Conservation (phyloP, 2,329 filamentous ascomycete species). For the Setomelanomma holmii region DNA sequence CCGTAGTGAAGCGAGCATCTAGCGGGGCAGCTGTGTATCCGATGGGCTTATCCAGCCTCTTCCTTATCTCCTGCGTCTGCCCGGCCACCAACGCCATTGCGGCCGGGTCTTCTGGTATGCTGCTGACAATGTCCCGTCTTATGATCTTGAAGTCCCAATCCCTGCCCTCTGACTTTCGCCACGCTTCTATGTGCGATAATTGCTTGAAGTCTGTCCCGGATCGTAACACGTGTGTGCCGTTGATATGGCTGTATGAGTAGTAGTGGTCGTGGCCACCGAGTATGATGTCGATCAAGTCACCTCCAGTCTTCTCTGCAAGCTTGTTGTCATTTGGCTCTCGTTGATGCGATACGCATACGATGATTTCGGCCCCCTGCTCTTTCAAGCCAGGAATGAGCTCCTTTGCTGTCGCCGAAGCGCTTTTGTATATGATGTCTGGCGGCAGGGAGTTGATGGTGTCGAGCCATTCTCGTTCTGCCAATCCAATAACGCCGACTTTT, state of each 20-base stretch:
- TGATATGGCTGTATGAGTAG: slow-evolving; percentile 79
- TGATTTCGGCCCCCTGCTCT: slow-evolving; percentile 78
- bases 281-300: slow-evolving; percentile 81
- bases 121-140: slow-evolving; percentile 74
- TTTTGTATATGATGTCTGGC: slow-evolving; percentile 81
- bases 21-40: slow-evolving; percentile 81
- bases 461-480: slow-evolving; percentile 88
- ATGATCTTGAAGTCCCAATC: slow-evolving; percentile 82
- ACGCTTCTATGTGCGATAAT: slow-evolving; percentile 83
- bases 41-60: slow-evolving; percentile 80
- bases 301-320: slow-evolving; percentile 73
- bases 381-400: slow-evolving; percentile 77
- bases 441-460: slow-evolving; percentile 88
- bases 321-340: slow-evolving; percentile 90
- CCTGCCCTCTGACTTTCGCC: slow-evolving; percentile 60
- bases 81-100: slow-evolving; percentile 70
- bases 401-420: slow-evolving; percentile 75
- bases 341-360: slow-evolving; percentile 84
- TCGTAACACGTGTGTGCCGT: slow-evolving; percentile 82
- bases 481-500: slow-evolving; percentile 83
- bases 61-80: slow-evolving; percentile 74
- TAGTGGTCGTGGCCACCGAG: slow-evolving; percentile 91
- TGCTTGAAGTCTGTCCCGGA: slow-evolving; percentile 94
- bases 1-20: slow-evolving; percentile 85
- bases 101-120: slow-evolving; percentile 68